These are phyloP conservation scores for Colletotrichum sp. DNA, from an alignment of 2,329 filamentous ascomycete species.

Conservation along the genomic window DNA sequence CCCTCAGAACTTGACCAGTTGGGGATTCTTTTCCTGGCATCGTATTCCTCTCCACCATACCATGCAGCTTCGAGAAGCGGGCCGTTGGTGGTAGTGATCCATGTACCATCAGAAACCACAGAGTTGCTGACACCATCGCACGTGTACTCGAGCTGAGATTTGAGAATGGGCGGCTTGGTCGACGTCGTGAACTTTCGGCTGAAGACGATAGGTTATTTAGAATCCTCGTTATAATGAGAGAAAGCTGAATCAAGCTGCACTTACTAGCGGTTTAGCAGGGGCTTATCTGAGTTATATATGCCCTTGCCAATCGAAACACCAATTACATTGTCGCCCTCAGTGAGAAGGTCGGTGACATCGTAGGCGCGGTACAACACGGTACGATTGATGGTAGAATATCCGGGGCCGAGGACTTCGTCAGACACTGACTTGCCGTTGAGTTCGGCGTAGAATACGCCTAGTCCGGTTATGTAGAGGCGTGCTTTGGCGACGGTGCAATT, in stretches of 20 bases:
- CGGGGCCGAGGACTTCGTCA: background rate
- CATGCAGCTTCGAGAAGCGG: slow-evolving; percentile 12
- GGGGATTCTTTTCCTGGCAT: slow-evolving; percentile 1
- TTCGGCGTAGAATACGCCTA: slow-evolving; percentile 6
- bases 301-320: slow-evolving; percentile 15
- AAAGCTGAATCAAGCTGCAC: background rate
- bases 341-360: slow-evolving; percentile 1
- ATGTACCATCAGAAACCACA: background rate
- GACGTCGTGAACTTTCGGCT: slow-evolving; percentile 10
- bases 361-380: slow-evolving; percentile 18
- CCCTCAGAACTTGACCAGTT: background rate
- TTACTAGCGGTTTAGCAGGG: slow-evolving; percentile 6
- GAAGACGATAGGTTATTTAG: background rate
- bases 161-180: slow-evolving; percentile 2
- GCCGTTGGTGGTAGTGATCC: slow-evolving; percentile 10
- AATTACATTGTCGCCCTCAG: slow-evolving; percentile 10
- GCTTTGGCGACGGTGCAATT: background rate
- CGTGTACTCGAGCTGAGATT: slow-evolving; percentile 19
- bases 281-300: slow-evolving; percentile 9
- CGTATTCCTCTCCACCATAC: slow-evolving; percentile 19
- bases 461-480: slow-evolving; percentile 12
- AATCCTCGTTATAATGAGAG: background rate
- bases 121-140: background rate
- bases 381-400: slow-evolving; percentile 1
- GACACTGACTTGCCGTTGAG: slow-evolving; percentile 5